phyloP scores from a whole-genome alignment of 2,329 filamentous ascomycete genomes.

The Colletotrichum lindemuthianum region DNA sequence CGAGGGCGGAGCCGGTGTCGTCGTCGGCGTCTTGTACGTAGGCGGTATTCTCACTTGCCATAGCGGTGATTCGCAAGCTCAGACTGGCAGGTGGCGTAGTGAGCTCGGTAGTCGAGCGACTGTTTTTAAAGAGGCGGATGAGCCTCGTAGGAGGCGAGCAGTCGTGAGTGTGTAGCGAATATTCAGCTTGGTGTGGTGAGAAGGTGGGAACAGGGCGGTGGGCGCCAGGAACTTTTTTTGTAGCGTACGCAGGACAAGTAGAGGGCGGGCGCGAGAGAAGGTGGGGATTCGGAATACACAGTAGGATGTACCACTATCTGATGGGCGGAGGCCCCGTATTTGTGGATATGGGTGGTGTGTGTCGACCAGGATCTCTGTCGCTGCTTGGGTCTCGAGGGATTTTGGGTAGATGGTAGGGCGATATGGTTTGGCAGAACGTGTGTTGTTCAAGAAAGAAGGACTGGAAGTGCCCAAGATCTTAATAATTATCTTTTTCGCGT shows the following conservation, averaged over 20 bases:
- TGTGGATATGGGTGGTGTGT: slow-evolving; percentile 25
- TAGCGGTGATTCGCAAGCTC: slow-evolving; percentile 43
- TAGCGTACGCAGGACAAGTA: slow-evolving; percentile 24
- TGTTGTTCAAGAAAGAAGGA: not conserved
- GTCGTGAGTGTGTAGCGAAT: slow-evolving; percentile 33
- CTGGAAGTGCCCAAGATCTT: slow-evolving; percentile 26
- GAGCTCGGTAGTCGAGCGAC: slow-evolving; percentile 30
- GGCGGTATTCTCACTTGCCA: slow-evolving; percentile 53
- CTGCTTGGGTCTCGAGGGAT: not conserved
- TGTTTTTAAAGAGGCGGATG: slow-evolving; percentile 30
- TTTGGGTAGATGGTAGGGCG: not conserved
- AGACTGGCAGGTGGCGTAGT: not conserved
- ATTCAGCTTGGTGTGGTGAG: slow-evolving; percentile 15
- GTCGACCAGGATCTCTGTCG: slow-evolving; percentile 3
- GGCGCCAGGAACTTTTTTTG: slow-evolving; percentile 39
- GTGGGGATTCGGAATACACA: slow-evolving; percentile 25
- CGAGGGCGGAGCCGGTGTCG: slow-evolving; percentile 55
- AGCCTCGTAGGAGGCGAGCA: slow-evolving; percentile 34
- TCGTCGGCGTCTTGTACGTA: slow-evolving; percentile 65
- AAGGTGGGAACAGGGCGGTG: slow-evolving; percentile 22
- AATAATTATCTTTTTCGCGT: slow-evolving; percentile 19
- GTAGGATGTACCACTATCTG: slow-evolving; percentile 35
- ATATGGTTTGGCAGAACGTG: slow-evolving; percentile 16
- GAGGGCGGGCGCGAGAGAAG: too few relatives aligned
- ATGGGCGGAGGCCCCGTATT: slow-evolving; percentile 37